These are phyloP conservation scores for Cubamyces lactineus DNA, from an alignment of 768 basidiomycete genomes.

Conservation along the genomic window DNA sequence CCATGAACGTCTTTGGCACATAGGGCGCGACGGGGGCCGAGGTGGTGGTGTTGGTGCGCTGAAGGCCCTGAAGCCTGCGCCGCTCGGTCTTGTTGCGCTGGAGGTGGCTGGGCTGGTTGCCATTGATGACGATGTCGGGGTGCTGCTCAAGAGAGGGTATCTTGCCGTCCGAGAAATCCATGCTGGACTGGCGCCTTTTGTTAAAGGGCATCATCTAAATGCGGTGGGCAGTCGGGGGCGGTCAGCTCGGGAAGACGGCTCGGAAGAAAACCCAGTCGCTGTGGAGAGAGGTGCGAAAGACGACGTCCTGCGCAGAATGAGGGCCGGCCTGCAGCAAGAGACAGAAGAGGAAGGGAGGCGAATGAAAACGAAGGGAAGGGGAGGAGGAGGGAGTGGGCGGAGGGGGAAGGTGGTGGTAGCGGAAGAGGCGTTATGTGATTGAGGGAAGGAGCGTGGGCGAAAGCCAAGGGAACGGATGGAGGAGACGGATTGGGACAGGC, in stretches of 20 bases:
- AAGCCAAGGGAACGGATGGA: conserved; percentile 1
- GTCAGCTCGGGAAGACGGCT: background rate
- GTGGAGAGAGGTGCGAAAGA: conserved; percentile 17
- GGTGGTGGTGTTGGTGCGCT: conserved; percentile 54
- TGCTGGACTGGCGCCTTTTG: conserved; percentile 53
- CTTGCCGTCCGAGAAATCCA: conserved; percentile 68
- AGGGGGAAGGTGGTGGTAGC: conserved; percentile 17
- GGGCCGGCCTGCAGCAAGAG: conserved; percentile 51
- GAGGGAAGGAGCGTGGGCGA: background rate
- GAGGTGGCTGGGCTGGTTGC: conserved; percentile 51
- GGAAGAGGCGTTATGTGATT: conserved; percentile 27
- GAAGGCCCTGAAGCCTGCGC: conserved; percentile 80
- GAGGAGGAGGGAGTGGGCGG: conserved; percentile 12
- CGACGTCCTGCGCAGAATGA: conserved; percentile 39
- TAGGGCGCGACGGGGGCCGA: conserved; percentile 37
- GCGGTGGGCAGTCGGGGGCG: conserved; percentile 8
- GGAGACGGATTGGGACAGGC: background rate
- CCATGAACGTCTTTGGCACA: conserved; percentile 43
- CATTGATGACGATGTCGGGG: conserved; percentile 40
- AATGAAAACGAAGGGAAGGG: conserved; percentile 21
- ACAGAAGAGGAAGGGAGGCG: conserved; percentile 13
- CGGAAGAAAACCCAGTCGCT: background rate
- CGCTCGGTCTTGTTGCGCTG: conserved; percentile 89
- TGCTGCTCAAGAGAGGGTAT: conserved; percentile 53
- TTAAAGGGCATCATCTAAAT: conserved; percentile 39